Conservation (phyloP, 495 filamentous ascomycete species). For the Apiosordaria backusii region DNA sequence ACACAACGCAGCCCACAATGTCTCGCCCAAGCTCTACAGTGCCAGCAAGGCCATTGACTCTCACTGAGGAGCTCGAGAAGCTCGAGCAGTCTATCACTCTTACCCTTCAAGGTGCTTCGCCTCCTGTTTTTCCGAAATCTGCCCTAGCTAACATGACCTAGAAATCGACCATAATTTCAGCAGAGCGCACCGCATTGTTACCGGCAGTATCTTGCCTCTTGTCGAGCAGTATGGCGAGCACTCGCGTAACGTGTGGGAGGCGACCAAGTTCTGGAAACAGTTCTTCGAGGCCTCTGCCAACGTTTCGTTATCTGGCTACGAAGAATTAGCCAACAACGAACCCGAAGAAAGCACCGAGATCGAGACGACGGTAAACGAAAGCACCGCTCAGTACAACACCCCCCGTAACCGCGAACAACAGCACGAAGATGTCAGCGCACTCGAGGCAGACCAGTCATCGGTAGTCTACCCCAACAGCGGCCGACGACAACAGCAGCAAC, state of each 20-base stretch:
- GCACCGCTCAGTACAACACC: conserved; percentile 39
- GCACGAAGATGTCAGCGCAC: conserved; percentile 34
- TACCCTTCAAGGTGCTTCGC: conserved; percentile 74
- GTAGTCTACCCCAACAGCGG: conserved; percentile 19
- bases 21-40: conserved; percentile 46
- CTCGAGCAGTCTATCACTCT: conserved; percentile 95
- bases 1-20: conserved; percentile 30
- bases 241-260: conserved; percentile 92
- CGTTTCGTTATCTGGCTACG: conserved; percentile 93
- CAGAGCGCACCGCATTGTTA: conserved; percentile 93
- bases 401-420: conserved; percentile 37
- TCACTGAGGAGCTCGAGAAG: conserved; percentile 95
- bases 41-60: conserved; percentile 60
- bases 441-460: conserved; percentile 35
- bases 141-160: conserved; percentile 33
- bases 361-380: conserved; percentile 38
- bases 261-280: conserved; percentile 99
- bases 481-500: not conserved
- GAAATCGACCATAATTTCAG: conserved; percentile 99
- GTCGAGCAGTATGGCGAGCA: conserved; percentile 97
- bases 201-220: conserved; percentile 83
- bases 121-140: not conserved
- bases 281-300: conserved; percentile 99
- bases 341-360: conserved; percentile 50
- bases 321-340: conserved; percentile 59